Evolutionary conservation across 2,329 filamentous ascomycete genomes (phyloP).

Genomic region (Fonsecaea multimorphosa): DNA sequence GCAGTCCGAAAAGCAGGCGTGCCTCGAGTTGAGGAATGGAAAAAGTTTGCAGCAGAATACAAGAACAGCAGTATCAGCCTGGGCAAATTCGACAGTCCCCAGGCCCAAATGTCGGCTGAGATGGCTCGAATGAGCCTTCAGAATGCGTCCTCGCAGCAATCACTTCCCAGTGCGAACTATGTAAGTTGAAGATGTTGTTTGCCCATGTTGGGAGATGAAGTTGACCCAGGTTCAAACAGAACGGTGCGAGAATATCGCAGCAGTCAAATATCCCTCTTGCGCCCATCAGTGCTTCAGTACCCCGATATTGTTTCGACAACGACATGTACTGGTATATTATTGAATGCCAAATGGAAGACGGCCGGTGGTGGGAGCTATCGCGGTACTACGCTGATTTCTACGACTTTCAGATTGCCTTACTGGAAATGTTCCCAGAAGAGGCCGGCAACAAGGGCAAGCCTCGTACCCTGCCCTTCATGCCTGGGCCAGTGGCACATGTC

Average conservation of each 20-base stretch:
- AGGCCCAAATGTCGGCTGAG: conserved; percentile 68
- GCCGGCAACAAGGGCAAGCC: conserved; percentile 84
- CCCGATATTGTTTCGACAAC: conserved; percentile 92
- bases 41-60: conserved; percentile 98
- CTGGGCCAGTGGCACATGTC: conserved; percentile 94
- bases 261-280: conserved; percentile 65
- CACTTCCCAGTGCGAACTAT: conserved; percentile 37
- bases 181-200: conserved; percentile 38
- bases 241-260: conserved; percentile 50
- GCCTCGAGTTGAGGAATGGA: conserved; percentile 97
- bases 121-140: conserved; percentile 82
- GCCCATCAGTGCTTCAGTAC: conserved; percentile 82
- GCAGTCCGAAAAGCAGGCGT: conserved; percentile 89
- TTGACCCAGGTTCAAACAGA: conserved; percentile 48
- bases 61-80: conserved; percentile 98
- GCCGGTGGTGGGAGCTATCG: conserved; percentile 88
- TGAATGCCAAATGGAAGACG: conserved; percentile 87
- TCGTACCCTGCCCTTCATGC: conserved; percentile 93
- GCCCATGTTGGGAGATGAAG: conserved; percentile 38
- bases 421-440: conserved; percentile 89
- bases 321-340: conserved; percentile 99
- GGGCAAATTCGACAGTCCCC: conserved; percentile 75
- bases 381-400: conserved; percentile 99
- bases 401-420: conserved; percentile 93
- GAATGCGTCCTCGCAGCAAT: conserved; percentile 43